phyloP scores from a whole-genome alignment of 2,329 filamentous ascomycete species.

The Aspergillaceae sp. region DNA sequence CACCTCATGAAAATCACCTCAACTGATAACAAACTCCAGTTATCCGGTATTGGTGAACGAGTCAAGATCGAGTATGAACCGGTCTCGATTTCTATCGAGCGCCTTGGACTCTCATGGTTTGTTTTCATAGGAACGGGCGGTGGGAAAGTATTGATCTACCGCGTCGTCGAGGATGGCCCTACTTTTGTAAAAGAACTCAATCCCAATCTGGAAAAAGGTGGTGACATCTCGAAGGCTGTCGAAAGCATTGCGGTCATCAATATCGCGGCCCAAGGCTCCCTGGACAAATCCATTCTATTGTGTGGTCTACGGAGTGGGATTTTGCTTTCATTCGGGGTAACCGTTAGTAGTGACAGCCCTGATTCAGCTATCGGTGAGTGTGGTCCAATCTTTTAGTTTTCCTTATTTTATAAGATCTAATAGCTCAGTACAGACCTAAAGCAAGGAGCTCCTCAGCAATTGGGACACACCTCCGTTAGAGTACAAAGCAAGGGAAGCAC shows the following conservation, averaged over 20 bases:
- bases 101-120: conserved; percentile 16
- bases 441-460: conserved; percentile 20
- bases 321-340: conserved; percentile 30
- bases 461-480: conserved; percentile 31
- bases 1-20: conserved; percentile 17
- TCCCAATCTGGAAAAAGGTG: conserved; percentile 13
- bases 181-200: conserved; percentile 15
- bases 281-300: conserved; percentile 22
- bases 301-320: conserved; percentile 41
- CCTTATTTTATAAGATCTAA: no score
- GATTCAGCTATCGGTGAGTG: conserved; percentile 20
- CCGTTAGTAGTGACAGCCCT: conserved; percentile 11
- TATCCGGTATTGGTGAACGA: conserved; percentile 16
- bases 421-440: conserved; percentile 18
- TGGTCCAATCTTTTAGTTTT: not conserved
- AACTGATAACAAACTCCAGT: conserved; percentile 8
- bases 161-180: conserved; percentile 14
- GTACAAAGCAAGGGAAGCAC: conserved; percentile 23
- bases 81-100: conserved; percentile 26
- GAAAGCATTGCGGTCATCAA: conserved; percentile 26
- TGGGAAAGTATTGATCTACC: conserved; percentile 28
- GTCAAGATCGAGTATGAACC: conserved; percentile 26
- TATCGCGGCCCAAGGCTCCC: conserved; percentile 6
- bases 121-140: conserved; percentile 35
- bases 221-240: conserved; percentile 26